Evolutionary conservation across 2,329 filamentous ascomycete genomes (phyloP).

Genomic region (Sphaerulina musiva): DNA sequence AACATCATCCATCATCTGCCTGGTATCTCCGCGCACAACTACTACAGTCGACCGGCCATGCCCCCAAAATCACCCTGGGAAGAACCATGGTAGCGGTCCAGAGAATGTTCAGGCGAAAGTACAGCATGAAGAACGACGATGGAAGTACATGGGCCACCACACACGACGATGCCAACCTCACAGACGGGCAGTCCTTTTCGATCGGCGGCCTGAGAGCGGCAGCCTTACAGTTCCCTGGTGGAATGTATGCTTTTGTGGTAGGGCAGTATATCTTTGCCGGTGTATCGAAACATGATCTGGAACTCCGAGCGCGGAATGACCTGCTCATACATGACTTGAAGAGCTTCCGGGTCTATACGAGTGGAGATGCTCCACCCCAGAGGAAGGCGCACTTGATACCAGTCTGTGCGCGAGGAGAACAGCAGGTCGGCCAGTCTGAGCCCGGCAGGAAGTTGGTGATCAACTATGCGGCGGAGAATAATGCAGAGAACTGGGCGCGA

Average conservation of each 20-base stretch:
- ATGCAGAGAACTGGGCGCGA: constrained; percentile 3
- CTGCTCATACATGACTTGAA: constrained; percentile 10
- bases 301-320: constrained; percentile 7
- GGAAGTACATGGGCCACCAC: constrained; percentile 14
- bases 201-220: constrained; percentile 16
- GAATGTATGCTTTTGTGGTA: constrained; percentile 20
- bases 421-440: not conserved
- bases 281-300: constrained; percentile 13
- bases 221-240: constrained; percentile 16
- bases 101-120: constrained; percentile 20
- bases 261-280: constrained; percentile 21
- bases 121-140: constrained; percentile 17
- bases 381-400: constrained; percentile 16
- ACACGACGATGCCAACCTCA: constrained; percentile 12
- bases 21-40: constrained; percentile 24
- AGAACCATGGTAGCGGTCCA: constrained; percentile 19
- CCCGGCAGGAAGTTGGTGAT: constrained; percentile 17
- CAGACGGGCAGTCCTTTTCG: constrained; percentile 18
- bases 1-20: constrained; percentile 17
- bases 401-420: constrained; percentile 13
- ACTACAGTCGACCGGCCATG: constrained; percentile 13
- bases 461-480: constrained; percentile 14
- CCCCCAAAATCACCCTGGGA: constrained; percentile 16
- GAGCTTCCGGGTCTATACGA: constrained; percentile 18
- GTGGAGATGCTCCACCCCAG: constrained; percentile 15